Evolutionary conservation across 1,284 basidiomycete species (phyloP), one percentile per base, ranked within the genome.

Genomic region (Leccinum holopus): DNA sequence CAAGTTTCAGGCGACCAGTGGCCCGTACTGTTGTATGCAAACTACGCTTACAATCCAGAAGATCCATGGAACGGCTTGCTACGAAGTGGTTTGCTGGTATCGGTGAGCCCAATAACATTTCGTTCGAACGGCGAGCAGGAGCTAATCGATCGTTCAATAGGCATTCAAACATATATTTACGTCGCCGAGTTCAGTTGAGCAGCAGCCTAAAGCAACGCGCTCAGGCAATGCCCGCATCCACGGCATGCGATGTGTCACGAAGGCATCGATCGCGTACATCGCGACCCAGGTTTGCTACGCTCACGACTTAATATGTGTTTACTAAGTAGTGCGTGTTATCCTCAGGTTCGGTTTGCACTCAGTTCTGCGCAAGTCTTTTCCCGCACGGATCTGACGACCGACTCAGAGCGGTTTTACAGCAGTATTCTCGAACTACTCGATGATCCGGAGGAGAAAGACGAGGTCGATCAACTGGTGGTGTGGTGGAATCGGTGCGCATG

Each of bases 401-500:
- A 61, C 12, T 61, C 56, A 1, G 56, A 61, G 18, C 33, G 51
- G 2, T 61, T 61, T 8, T 61, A 61, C 39, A 35, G 32, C 4
- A 54, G 47, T 18, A 35, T 61, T 6, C 5, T 58, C 1, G 56
- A 61, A 7, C 3, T 61, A 5, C 47, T 62, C 0, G 5, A 39
- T 5, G 44, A 59, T 5, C 32, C 10, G 16, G 32, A 35, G 3
- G 53, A 54, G 53, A 54, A 18, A 35, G 53, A 35, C 6, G 47
- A 51, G 21, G 47, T 51, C 9, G 47, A 51, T 51, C 47, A 51
- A 7, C 47, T 49, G 10, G 9, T 18, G n/a, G 8, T 54, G 1
- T 62, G 57, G 57, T 59, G 54, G 61, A 62, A 62, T n/a, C 5
- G 28, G 61, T 62, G 39, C 33, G 52, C 30, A 47, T 8, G 30